Percentiles rank a stretch among this genome's conserved stretches.
phyloP scores from a whole-genome alignment of 1,284 basidiomycete species.

The Ceratobasidium sp. region DNA sequence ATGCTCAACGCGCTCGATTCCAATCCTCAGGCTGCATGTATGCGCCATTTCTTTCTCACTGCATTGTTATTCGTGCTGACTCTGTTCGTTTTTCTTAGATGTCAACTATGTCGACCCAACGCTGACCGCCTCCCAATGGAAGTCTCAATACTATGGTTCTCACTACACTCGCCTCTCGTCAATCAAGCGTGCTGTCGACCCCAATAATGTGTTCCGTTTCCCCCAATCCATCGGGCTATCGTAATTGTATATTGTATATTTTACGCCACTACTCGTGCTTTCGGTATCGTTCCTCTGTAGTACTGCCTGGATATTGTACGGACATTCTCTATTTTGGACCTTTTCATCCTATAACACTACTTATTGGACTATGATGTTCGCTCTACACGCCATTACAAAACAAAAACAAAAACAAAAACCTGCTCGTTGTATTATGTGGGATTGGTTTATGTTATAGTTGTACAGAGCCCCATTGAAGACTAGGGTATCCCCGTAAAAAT shows the following conservation, averaged over 20 bases:
- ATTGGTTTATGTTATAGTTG: too few relatives aligned
- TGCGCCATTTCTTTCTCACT: slow-evolving; percentile 11
- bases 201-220: slow-evolving; percentile 48
- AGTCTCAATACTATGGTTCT: slow-evolving; percentile 46
- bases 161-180: slow-evolving; percentile 44
- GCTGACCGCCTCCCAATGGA: slow-evolving; percentile 45
- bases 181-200: slow-evolving; percentile 45
- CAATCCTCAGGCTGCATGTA: slow-evolving; percentile 46
- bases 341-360: not conserved
- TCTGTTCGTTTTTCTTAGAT: slow-evolving; percentile 32
- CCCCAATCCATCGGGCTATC: slow-evolving; percentile 47
- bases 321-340: not conserved
- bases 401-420: too few relatives aligned
- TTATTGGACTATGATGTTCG: too few relatives aligned
- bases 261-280: not conserved
- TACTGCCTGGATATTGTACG: too few relatives aligned
- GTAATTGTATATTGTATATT: not conserved
- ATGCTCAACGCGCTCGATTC: slow-evolving; percentile 47
- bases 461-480: not conserved
- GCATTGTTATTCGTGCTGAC: not conserved
- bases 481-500: not conserved
- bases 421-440: too few relatives aligned
- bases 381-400: too few relatives aligned
- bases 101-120: slow-evolving; percentile 50
- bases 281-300: not conserved